A percentile compares a stretch with the other conserved stretches of the same genome.
phyloP scores from a whole-genome alignment of 768 basidiomycete species.

The Lentinus brumalis region DNA sequence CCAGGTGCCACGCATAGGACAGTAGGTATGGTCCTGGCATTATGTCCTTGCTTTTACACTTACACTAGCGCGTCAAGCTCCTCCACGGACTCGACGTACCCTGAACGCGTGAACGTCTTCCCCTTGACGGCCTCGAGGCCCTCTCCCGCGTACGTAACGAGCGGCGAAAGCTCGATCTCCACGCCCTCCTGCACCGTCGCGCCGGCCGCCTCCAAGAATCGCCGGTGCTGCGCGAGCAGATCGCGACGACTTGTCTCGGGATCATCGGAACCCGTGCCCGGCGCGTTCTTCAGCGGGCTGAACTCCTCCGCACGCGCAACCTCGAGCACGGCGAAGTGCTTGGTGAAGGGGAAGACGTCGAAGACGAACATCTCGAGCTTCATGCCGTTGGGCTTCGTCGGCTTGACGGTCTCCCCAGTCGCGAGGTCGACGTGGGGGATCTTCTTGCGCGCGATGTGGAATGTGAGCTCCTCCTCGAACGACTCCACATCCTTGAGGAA shows the following conservation, averaged over 20 bases:
- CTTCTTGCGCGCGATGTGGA: conserved; percentile 98
- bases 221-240: conserved; percentile 82
- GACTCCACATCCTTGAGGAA: conserved; percentile 78
- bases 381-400: conserved; percentile 94
- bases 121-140: conserved; percentile 81
- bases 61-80: conserved; percentile 72
- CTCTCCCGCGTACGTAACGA: conserved; percentile 90
- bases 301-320: conserved; percentile 90
- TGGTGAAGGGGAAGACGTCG: conserved; percentile 94
- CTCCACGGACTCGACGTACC: conserved; percentile 62
- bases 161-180: conserved; percentile 89
- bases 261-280: conserved; percentile 87
- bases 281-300: conserved; percentile 96
- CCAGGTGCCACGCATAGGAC: conserved; percentile 1
- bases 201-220: conserved; percentile 82
- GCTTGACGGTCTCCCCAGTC: conserved; percentile 73
- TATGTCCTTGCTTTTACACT: conserved; percentile 12
- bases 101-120: conserved; percentile 75
- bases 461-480: conserved; percentile 88
- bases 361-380: conserved; percentile 99
- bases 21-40: not conserved
- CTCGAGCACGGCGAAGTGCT: conserved; percentile 83
- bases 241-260: conserved; percentile 90
- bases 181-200: conserved; percentile 70
- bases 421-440: conserved; percentile 79